Evolutionary conservation across 441 rosid genomes (phyloP).

Genomic region (Melastoma candidum): DNA sequence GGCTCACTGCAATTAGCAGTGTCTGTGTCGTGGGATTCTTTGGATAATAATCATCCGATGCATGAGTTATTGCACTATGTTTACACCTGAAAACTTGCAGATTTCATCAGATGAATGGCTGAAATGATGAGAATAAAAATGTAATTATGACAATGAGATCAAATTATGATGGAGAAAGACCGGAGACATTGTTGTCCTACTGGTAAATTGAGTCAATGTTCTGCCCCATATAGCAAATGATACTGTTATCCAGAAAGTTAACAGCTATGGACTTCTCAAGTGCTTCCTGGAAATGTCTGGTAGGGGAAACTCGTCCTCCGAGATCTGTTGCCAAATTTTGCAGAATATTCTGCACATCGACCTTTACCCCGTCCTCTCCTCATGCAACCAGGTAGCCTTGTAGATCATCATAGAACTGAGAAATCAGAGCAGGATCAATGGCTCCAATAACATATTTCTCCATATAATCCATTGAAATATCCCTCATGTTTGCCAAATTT

Average conservation of each 20-base stretch:
- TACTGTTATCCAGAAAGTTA: conserved; percentile 40
- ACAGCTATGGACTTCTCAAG: conserved; percentile 37
- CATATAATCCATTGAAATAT: conserved; percentile 32
- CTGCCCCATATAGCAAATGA: conserved; percentile 45
- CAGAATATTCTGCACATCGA: conserved; percentile 49
- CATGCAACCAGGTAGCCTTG: conserved; percentile 41
- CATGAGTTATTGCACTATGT: conserved; percentile 39
- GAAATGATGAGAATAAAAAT: no score
- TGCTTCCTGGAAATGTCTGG: conserved; percentile 37
- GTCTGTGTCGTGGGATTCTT: conserved; percentile 35
- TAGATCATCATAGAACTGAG: conserved; percentile 40
- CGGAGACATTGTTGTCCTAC: conserved; percentile 14
- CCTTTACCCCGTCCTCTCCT: conserved; percentile 47
- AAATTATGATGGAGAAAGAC: no score
- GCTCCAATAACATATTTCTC: conserved; percentile 39
- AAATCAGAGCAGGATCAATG: conserved; percentile 34
- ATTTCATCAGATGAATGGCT: no score
- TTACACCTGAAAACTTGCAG: conserved; percentile 26
- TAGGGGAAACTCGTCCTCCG: conserved; percentile 39
- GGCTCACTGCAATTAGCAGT: conserved; percentile 37
- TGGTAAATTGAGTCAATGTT: conserved; percentile 45
- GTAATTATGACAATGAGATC: no score
- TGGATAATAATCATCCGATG: conserved; percentile 52
- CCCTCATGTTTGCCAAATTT: conserved; percentile 35
- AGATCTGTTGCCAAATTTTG: conserved; percentile 33